Evolutionary conservation across 352 stramenopile genomes (phyloP).

Genomic region (Phytopythium sindhum): DNA sequence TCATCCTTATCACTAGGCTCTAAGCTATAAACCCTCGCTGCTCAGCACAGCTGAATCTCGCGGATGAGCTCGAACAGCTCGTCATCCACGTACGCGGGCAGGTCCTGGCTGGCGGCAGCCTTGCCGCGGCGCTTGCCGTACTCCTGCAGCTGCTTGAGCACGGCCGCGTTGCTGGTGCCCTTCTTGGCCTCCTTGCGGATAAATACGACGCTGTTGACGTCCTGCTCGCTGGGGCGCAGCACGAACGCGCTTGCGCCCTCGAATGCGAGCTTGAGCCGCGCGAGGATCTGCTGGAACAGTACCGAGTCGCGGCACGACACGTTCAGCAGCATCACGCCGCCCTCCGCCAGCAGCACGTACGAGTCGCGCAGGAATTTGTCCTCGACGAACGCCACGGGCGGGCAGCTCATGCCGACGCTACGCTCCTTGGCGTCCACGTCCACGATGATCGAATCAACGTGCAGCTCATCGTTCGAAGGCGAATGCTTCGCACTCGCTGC

Average conservation of each 20-base stretch:
- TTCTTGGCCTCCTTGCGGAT: slow-evolving; percentile 32
- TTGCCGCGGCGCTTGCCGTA: slow-evolving; percentile 31
- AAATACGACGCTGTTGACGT: slow-evolving; percentile 67
- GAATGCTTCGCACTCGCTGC: slow-evolving; percentile 17
- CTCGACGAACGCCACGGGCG: slow-evolving; percentile 59
- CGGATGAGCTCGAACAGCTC: slow-evolving; percentile 52
- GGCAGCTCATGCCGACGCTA: slow-evolving; percentile 70
- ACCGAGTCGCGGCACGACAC: slow-evolving; percentile 46
- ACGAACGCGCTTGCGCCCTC: slow-evolving; percentile 18
- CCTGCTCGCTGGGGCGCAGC: slow-evolving; percentile 40
- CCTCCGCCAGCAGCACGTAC: slow-evolving; percentile 24
- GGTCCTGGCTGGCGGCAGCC: slow-evolving; percentile 8
- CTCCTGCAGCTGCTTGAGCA: slow-evolving; percentile 35
- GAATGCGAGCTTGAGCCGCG: slow-evolving; percentile 36
- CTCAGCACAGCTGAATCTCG: slow-evolving; percentile 38
- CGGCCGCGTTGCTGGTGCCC: slow-evolving; percentile 9
- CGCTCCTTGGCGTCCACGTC: slow-evolving; percentile 75
- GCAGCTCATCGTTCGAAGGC: slow-evolving; percentile 10
- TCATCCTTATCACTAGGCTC: neutral
- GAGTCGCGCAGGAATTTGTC: slow-evolving; percentile 36
- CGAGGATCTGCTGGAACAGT: slow-evolving; percentile 50
- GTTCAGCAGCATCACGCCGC: slow-evolving; percentile 63
- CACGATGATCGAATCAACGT: slow-evolving; percentile 60
- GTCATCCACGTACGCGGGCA: slow-evolving; percentile 36
- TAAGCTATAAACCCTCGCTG: neutral